Percentiles rank a stretch among this genome's conserved stretches.
Conservation (phyloP, 805 yeast species). For the Pichia gijzeniarum region DNA sequence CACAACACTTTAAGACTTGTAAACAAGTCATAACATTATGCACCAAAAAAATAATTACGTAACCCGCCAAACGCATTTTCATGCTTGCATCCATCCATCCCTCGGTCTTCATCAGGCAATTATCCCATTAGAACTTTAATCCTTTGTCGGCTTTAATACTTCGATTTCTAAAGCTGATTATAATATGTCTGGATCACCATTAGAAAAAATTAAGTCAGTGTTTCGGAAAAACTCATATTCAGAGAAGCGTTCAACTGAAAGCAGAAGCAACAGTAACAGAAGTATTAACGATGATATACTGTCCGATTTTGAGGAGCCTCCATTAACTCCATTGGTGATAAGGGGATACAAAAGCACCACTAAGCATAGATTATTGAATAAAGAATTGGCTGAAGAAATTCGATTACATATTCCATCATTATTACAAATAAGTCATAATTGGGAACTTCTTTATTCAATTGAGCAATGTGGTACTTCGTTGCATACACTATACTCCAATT, state of each 20-base stretch:
- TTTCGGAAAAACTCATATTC: neutral
- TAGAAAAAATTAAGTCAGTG: conserved; percentile 5
- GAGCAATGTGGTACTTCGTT: conserved; percentile 91
- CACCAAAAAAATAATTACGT: no score
- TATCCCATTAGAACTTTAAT: no score
- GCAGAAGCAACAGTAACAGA: conserved; percentile 1
- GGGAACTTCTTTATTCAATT: conserved; percentile 76
- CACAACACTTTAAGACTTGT: no score
- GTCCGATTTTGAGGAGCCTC: conserved; percentile 26
- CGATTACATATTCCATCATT: conserved; percentile 71
- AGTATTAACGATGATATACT: neutral
- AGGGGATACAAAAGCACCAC: conserved; percentile 58
- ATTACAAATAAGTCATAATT: conserved; percentile 65
- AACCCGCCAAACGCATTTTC: no score
- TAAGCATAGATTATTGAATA: conserved; percentile 45
- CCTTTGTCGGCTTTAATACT: no score
- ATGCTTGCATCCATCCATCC: no score
- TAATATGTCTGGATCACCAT: conserved; percentile 6
- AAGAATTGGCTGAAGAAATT: conserved; percentile 66
- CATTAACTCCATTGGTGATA: conserved; percentile 50
- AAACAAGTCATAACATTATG: no score
- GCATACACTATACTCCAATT: conserved; percentile 61
- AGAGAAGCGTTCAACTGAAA: neutral
- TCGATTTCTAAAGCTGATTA: no score
- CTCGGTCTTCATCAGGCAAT: no score